Conservation (phyloP, 2,329 filamentous ascomycete species). For the Leptographium radiaticola region DNA sequence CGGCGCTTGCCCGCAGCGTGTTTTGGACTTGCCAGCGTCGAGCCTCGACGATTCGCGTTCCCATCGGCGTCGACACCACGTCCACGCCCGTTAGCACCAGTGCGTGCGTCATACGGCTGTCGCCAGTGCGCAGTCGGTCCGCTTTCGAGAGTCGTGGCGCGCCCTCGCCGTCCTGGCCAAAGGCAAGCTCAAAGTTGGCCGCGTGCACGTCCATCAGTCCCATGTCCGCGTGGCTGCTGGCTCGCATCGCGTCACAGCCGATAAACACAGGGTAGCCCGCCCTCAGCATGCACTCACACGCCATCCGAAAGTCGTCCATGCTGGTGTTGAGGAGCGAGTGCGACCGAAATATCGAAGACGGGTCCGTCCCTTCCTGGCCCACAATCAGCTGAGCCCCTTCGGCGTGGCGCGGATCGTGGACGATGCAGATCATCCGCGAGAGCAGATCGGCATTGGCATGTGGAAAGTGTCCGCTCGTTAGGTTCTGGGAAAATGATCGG, state of each 20-base stretch:
- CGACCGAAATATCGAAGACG: not conserved
- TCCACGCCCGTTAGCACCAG: not conserved
- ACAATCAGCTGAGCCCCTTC: not conserved
- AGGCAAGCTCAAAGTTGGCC: not conserved
- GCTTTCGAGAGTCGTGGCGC: not conserved
- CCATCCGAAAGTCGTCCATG: constrained; percentile 1
- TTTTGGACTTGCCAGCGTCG: not conserved
- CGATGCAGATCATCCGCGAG: not conserved
- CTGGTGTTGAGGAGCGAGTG: not conserved
- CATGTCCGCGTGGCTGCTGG: not conserved
- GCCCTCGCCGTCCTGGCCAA: not conserved
- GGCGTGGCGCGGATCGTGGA: not conserved
- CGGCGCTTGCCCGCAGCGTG: not conserved
- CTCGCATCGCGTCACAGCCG: not conserved
- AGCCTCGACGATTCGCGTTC: not conserved
- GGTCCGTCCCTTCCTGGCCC: not conserved
- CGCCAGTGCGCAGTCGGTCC: not conserved
- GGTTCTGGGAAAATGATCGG: not conserved
- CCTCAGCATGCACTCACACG: not conserved
- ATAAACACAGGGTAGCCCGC: not conserved
- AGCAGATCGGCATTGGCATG: not conserved
- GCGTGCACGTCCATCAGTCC: not conserved
- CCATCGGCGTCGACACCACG: not conserved
- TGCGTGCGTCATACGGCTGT: not conserved
- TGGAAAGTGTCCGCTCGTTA: not conserved